Percentiles rank a stretch among this genome's conserved stretches.
phyloP scores from a whole-genome alignment of 139 green algal genomes.

The Desmodesmus armatus region DNA sequence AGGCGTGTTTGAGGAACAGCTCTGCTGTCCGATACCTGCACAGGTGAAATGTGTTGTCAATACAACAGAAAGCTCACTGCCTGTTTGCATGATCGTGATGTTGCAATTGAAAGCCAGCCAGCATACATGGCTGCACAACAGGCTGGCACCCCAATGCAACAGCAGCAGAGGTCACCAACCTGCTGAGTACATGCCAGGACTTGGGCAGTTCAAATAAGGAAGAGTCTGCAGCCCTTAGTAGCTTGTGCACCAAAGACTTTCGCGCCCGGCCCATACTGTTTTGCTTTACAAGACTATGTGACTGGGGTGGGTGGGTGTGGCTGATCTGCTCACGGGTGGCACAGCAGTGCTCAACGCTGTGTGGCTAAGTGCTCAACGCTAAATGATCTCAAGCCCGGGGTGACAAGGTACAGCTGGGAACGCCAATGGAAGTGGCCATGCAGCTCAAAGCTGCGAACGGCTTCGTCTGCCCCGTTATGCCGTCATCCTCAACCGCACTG shows the following conservation, averaged over 20 bases:
- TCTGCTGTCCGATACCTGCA: constrained; percentile 42
- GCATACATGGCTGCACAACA: neutral
- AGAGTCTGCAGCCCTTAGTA: constrained; percentile 29
- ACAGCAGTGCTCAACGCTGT: too few species aligned
- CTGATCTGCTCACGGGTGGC: neutral
- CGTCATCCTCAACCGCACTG: too few species aligned
- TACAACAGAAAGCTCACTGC: too few species aligned
- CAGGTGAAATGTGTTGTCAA: neutral
- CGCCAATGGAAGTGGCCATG: neutral
- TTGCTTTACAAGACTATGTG: too few species aligned
- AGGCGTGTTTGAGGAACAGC: constrained; percentile 29
- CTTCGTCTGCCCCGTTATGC: too few species aligned
- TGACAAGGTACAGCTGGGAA: too few species aligned
- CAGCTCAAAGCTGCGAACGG: neutral
- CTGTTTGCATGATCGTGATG: neutral
- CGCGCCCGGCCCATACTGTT: constrained; percentile 37
- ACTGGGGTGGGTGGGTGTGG: too few species aligned
- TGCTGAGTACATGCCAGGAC: constrained; percentile 29
- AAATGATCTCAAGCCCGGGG: too few species aligned
- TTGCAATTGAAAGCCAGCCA: neutral
- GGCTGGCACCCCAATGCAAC: neutral
- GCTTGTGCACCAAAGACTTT: constrained; percentile 30
- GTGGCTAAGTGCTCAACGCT: too few species aligned
- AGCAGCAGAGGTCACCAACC: neutral
- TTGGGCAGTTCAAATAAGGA: constrained; percentile 22